Base-by-base conservation (phyloP, 2,329 filamentous ascomycete species). In the Apiospora malaysiana region DNA sequence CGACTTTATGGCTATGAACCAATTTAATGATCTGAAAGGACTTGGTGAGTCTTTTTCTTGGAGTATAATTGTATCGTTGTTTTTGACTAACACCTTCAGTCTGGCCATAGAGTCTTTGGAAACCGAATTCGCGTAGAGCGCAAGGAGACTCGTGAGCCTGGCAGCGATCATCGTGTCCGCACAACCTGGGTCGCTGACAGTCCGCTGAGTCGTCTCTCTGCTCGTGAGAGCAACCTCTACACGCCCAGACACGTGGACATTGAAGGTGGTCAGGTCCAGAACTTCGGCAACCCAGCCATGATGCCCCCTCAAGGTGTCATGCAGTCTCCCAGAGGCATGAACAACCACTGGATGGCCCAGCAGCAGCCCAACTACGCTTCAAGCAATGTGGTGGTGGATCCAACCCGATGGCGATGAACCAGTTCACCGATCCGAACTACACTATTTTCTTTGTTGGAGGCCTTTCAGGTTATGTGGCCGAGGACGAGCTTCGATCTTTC, bases 361-460 rank as follows among this genome's bases (percentile, higher is more conserved):
- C 83, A 86, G 76, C 85, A 85, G 74, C 73, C 77, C 47, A 71
- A 68, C 72, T 77, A 76, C 63, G 74, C 9, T 80, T 77, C 69
- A 76, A 81, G 72, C 82, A 81, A 68, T 81, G 83, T n/a, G 83
- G 82, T 67, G 81, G 81, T 14, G 70, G 71, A 16, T 87, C 85
- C 78, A 87, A 86, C 76, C 85, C 85, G 6, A 81, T 84, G 71
- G 84, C 83, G 18, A 98, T 99, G 96, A 99, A 99, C 85, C 96
- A 99, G 85, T 99, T 99, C 87, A 99, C 96, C 47, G 96, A 99
- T 79, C 96, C 96, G 16, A 99, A 99, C 89, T 99, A 99, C 86
- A 99, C 96, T 23, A 99, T 96, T 25, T 96, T 99, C 74, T 99
- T 99, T 78, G 96, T 99, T 70, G 96, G 96, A 75, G 96, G 96